phyloP scores from a whole-genome alignment of 2,329 filamentous ascomycete genomes.

The Sarocladiaceae sp. region DNA sequence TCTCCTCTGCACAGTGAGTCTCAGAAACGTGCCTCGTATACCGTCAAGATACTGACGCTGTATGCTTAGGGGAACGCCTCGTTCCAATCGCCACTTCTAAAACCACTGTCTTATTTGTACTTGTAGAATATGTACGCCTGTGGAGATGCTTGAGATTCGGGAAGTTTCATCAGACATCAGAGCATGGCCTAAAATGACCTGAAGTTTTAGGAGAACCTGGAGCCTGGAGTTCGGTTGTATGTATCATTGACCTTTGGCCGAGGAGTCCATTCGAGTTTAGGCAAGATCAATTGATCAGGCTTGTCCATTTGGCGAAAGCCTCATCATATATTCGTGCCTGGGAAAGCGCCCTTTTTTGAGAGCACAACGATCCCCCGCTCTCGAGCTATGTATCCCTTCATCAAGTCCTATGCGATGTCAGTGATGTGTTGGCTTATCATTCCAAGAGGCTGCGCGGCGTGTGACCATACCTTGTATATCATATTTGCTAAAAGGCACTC shows the following conservation, averaged over 20 bases:
- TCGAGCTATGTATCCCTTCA: slow-evolving; percentile 97
- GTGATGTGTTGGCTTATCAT: background rate
- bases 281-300: too few relatives aligned
- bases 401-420: slow-evolving; percentile 60
- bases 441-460: background rate
- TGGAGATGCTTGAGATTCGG: slow-evolving; percentile 1
- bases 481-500: slow-evolving; percentile 93
- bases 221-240: too few relatives aligned
- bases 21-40: background rate
- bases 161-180: too few relatives aligned
- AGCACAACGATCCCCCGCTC: slow-evolving; percentile 86
- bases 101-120: slow-evolving; percentile 10
- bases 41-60: too few relatives aligned
- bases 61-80: slow-evolving; percentile 32
- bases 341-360: slow-evolving; percentile 89
- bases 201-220: too few relatives aligned
- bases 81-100: slow-evolving; percentile 39
- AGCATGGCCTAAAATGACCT: too few relatives aligned
- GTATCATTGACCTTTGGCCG: too few relatives aligned
- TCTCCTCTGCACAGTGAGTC: slow-evolving; percentile 50
- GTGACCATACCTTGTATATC: slow-evolving; percentile 80
- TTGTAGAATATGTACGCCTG: slow-evolving; percentile 1
- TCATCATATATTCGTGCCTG: slow-evolving; percentile 61
- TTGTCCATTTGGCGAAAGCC: too few relatives aligned
- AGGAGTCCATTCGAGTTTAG: too few relatives aligned